Base-by-base conservation (phyloP, 1,284 basidiomycete species). In the Leucoagaricus sp. region DNA sequence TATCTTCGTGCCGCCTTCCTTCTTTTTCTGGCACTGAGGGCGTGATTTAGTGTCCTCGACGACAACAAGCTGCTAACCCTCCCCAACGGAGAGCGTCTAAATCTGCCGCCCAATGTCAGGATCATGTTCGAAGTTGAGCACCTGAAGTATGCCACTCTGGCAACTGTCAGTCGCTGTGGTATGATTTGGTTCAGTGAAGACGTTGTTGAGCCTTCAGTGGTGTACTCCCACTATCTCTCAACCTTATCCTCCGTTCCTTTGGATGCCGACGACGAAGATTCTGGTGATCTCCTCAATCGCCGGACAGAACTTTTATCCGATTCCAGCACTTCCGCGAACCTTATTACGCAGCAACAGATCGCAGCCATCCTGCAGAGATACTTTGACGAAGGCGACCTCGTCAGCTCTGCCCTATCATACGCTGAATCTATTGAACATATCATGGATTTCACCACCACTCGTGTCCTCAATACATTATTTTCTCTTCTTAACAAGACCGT, bases 101-200 rank as follows among this genome's bases (percentile, higher is more conserved):
- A 96, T 67, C 81, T 99, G 40, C 98, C 97, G 1, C 83, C 93
- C 2, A 99, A 99, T 68, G 96, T 99, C 23, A 89, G 97, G 58
- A 96, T 99, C 74, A 96, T 99, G 94, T 99, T 99, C 69, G 97
- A 99, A 72, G 98, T 99, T 56, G 98, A 99, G 73, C 94, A 96
- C 71, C 84, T 99, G 63, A 92, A 89, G 66, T 99, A 97, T 71
- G 98, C 97, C 0, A 99, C 98, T 1, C 85, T 94, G 47, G 97
- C 97, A 7, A 99, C 97, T 13, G 98, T 99, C 77, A 97, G 94
- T 84, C 96, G 97, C 56, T 99, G 97, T 71, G 97, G 97, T 72
- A 99, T 99, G 97, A 96, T 99, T 66, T 99, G 97, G 97, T 99
- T 99, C 77, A 98, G 94, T 69, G 94, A 98, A 59, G 95, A 98